Base-by-base conservation (phyloP, 352 stramenopile genomes). In the Hyaloperonospora arabidopsidis region DNA sequence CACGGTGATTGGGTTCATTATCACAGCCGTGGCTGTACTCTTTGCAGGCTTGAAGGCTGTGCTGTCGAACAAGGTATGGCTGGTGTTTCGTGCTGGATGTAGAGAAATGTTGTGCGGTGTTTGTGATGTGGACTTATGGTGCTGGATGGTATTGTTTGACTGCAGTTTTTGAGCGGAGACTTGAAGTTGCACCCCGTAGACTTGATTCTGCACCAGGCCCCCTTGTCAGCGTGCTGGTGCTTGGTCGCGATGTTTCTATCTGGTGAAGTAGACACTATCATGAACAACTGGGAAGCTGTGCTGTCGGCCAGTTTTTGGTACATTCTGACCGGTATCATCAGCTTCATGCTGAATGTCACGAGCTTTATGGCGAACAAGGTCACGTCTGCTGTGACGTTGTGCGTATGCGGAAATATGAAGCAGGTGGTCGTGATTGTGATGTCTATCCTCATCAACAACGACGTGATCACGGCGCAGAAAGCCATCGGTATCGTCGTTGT, bases 351-450 rank as follows among this genome's bases (percentile, higher is more conserved):
- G 23, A 98, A 98, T 65, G 79, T 97, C 55, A 95, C 76, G 46
- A 97, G 86, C 56, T 94, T 98, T 56, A 90, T 95, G 63, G 87
- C 93, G 38, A 98, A 97, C 71, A 97, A 97, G 54, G 74, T 97
- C 29, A 97, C 93, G 28, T 97, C 86, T 19, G 83, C 93, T n/a
- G 73, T 98, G 51, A 98, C 91, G 54, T 66, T 98, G 14, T 96
- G 79, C 50, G 95, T 98, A 38, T 92, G 89, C 49, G 88, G 82
- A 51, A 97, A 98, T 72, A 83, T 97, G 54, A 98, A 98, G 71
- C 92, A 98, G 78, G 86, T 94, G 47, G 69, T 87, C 22, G 83
- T 92, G 49, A 89, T 89, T 59, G 67, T 75, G 43, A 75, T 89
- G 72, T 90, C 79, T 45, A 87, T 87, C 49, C 18, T 82, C 39